Base-by-base conservation (phyloP, 2,329 filamentous ascomycete genomes). In the Aureobasidium sp. region DNA sequence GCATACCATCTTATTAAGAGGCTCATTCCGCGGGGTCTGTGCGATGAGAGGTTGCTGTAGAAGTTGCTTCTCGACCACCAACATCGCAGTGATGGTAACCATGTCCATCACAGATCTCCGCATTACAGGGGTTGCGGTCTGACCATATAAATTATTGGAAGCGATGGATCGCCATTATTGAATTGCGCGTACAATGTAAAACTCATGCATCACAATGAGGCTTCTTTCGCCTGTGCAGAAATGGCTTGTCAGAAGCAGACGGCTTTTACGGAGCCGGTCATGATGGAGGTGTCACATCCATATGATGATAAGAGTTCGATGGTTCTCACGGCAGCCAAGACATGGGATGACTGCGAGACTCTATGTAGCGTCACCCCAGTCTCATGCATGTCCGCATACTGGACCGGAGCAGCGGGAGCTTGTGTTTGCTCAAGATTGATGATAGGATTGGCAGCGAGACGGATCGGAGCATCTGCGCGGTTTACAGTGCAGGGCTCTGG, bases 191-290 rank as follows among this genome's bases (percentile, higher is more conserved):
- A 46, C 53, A 47, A 20, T 55, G 51, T 37, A 55, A 26, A 36
- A 55, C n/a, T 20, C 52, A 26, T 47, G 53, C 56, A 34, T 20
- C n/a, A 32, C 8, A 13, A 34, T 37, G n/a, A 50, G 17, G 39
- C 27, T 41, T 20, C 34, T 41, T 12, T 39, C 29, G 41, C 51
- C 42, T 39, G 51, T 55, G 36, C 17, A 57, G 29, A 36, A 15
- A 37, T 36, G 53, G 27, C 53, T 47, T 57, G 53, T 8, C 15
- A 59, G 12, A 39, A 37, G 44, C 6, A 26, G 56, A 50, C 56
- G 56, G 44, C 44, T n/a, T 56, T 37, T n/a, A 47, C 53, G 41
- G 53, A 57, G 53, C 39, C 41, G 53, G 53, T 57, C 53, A 57
- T 46, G 56, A 50, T 50, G 44, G 29, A 32, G 26, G 23, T 17